Percentiles rank a stretch among this genome's conserved stretches.
phyloP scores from a whole-genome alignment of 2,329 filamentous ascomycete genomes.

The Clonostachys rosea region DNA sequence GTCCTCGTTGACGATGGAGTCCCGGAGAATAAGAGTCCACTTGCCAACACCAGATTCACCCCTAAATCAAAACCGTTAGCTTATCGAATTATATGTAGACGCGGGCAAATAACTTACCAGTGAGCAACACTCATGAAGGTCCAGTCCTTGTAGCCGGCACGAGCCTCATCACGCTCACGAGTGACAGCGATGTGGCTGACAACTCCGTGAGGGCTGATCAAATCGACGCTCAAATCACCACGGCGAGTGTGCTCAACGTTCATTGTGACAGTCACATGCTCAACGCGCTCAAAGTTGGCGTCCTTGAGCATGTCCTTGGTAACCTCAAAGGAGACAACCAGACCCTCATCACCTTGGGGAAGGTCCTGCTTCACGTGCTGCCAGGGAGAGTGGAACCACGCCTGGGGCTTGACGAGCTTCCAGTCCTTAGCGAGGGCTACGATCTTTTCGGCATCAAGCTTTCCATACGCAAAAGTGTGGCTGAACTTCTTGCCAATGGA shows the following conservation, averaged over 20 bases:
- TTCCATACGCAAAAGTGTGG: slow-evolving; percentile 93
- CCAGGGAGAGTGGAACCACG: slow-evolving; percentile 94
- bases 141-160: slow-evolving; percentile 83
- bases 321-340: slow-evolving; percentile 77
- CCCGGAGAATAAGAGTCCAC: slow-evolving; percentile 89
- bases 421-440: slow-evolving; percentile 84
- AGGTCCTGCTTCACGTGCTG: slow-evolving; percentile 82
- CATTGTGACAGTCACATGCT: slow-evolving; percentile 98
- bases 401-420: slow-evolving; percentile 87
- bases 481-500: slow-evolving; percentile 81
- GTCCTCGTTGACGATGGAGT: slow-evolving; percentile 72
- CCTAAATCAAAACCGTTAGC: slow-evolving; percentile 37
- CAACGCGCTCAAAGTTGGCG: slow-evolving; percentile 80
- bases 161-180: slow-evolving; percentile 63
- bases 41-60: slow-evolving; percentile 83
- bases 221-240: slow-evolving; percentile 88
- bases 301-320: slow-evolving; percentile 74
- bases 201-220: slow-evolving; percentile 78
- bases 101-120: slow-evolving; percentile 55
- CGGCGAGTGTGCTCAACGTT: slow-evolving; percentile 84
- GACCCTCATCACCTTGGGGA: slow-evolving; percentile 76
- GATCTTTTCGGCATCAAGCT: slow-evolving; percentile 81
- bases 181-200: slow-evolving; percentile 79
- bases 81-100: slow-evolving; percentile 18
- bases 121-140: slow-evolving; percentile 98